Percentiles rank a stretch among this genome's conserved stretches.
Conservation (phyloP, 768 basidiomycete species). For the Hypholoma fasciculare region DNA sequence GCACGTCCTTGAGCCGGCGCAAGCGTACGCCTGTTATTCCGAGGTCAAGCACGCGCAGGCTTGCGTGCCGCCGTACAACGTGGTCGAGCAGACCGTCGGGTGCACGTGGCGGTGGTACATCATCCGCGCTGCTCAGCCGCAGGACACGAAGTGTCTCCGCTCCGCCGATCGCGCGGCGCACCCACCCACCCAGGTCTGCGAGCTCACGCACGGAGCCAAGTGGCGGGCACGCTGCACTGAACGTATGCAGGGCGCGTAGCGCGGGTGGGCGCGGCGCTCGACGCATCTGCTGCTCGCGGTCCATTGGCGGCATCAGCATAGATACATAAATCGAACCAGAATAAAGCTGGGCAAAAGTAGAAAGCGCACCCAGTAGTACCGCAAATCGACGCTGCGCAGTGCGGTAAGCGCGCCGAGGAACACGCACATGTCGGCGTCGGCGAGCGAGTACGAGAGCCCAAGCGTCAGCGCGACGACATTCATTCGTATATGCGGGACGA, state of each 20-base stretch:
- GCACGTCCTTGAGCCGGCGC: constrained; percentile 25
- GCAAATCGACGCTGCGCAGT: constrained; percentile 40
- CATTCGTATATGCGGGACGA: constrained; percentile 37
- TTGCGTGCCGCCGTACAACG: constrained; percentile 30
- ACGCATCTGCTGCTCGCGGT: constrained; percentile 42
- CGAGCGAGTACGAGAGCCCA: constrained; percentile 61
- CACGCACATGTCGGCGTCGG: constrained; percentile 49
- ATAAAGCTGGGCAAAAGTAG: not conserved
- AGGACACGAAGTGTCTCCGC: constrained; percentile 34
- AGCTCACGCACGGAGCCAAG: constrained; percentile 22
- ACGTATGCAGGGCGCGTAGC: constrained; percentile 20
- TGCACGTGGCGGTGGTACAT: constrained; percentile 13
- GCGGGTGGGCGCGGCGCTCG: constrained; percentile 20
- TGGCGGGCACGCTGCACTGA: constrained; percentile 23
- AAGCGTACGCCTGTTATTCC: constrained; percentile 30
- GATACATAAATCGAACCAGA: not conserved
- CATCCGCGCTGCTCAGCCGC: constrained; percentile 26
- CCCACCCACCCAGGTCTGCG: constrained; percentile 38
- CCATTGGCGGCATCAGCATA: not conserved
- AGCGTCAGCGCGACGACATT: constrained; percentile 40
- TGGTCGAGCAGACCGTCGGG: constrained; percentile 41
- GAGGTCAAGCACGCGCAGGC: constrained; percentile 33
- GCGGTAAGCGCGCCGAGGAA: constrained; percentile 42
- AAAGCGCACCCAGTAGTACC: constrained; percentile 50
- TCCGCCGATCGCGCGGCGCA: constrained; percentile 32